phyloP scores from a whole-genome alignment of 306 rosid species.

The Medicago truncatula region DNA sequence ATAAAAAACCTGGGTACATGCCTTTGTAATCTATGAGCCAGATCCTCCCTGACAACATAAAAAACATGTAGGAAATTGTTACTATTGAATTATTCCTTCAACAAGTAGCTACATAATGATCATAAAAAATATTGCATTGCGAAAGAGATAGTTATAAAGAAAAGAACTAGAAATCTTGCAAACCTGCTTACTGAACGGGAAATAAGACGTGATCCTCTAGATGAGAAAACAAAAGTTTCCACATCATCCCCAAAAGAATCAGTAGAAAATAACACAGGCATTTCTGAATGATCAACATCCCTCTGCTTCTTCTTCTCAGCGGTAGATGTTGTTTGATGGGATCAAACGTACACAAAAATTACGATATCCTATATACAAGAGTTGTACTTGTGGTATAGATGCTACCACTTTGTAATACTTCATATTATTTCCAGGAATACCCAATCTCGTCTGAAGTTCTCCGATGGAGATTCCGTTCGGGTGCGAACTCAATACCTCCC shows the following conservation, averaged over 20 bases:
- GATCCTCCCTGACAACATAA: constrained; percentile 58
- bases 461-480: too few relatives aligned
- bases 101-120: neutral
- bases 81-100: neutral
- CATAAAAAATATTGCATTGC: too few relatives aligned
- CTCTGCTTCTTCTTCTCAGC: too few relatives aligned
- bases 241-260: constrained; percentile 67
- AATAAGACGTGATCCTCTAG: constrained; percentile 58
- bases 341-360: too few relatives aligned
- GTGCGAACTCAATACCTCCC: too few relatives aligned
- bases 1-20: constrained; percentile 62
- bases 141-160: too few relatives aligned
- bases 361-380: too few relatives aligned
- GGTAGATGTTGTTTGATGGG: too few relatives aligned
- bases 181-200: constrained; percentile 77
- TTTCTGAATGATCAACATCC: constrained; percentile 25
- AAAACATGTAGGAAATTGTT: constrained; percentile 23
- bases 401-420: too few relatives aligned
- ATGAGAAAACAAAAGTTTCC: constrained; percentile 60
- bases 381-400: too few relatives aligned
- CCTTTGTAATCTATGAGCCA: constrained; percentile 59
- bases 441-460: too few relatives aligned
- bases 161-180: neutral
- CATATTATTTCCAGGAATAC: too few relatives aligned
- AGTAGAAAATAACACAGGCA: constrained; percentile 51